Evolutionary conservation across 2,329 filamentous ascomycete genomes (phyloP), one percentile per base, ranked within the genome.

Genomic region (Alternaria viburni): DNA sequence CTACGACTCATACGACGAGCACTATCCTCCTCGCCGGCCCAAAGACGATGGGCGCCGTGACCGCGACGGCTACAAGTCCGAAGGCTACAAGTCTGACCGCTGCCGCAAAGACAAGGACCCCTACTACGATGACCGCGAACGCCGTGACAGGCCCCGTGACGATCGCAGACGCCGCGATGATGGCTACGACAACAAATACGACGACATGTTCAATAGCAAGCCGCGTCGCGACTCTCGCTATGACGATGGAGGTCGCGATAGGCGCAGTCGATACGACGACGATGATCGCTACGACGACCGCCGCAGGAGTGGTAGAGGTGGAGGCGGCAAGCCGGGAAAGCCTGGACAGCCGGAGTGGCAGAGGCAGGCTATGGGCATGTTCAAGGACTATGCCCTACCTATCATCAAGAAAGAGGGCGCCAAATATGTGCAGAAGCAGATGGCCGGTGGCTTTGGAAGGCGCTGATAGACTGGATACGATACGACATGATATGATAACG

Each of bases 361-460:
- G 67, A 69, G 65, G 41, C 68, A 78, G 58, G 76, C 74, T 1
- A 67, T 75, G 67, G 62, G 65, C 51, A 72, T 77, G 70, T 78
- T 78, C 61, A 75, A 69, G 46, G 64, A 73, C 12, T 78, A 78
- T 44, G 76, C 76, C 3, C 57, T 78, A 25, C 76, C 76, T 0
- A 67, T 75, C 6, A 77, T 78, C 66, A 78, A 78, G 66, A 68
- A 67, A 6, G 74, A 78, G 57, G 76, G 76, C 6, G 69, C 67
- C 13, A 77, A 74, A 61, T 75, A 73, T 45, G 62, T 78, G 13
- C 64, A 69, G 26, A 76, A 74, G 68, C 72, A 78, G 62, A 67
- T 76, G 58, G 68, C 69, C 5, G 62, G 65, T 36, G 64, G 73
- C 5, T 63, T 72, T 26, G 61, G 64, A 19, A 72, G 68, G 59